These are phyloP conservation scores for Solanum hybrid DNA, from an alignment of 305 asterid genomes.

Conservation along the genomic window DNA sequence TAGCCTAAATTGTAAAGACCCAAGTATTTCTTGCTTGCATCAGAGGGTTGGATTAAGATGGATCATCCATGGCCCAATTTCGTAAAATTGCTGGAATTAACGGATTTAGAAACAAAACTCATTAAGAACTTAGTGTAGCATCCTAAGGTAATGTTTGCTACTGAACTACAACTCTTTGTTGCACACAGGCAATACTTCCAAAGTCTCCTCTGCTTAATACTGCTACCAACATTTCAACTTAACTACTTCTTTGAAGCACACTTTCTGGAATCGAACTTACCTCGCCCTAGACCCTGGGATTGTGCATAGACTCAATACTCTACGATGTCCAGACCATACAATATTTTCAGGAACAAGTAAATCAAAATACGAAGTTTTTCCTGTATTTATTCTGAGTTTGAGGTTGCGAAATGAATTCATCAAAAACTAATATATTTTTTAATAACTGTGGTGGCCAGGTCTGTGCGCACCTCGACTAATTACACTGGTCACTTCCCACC, in stretches of 20 bases:
- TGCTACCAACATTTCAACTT: neutral
- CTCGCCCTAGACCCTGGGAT: neutral
- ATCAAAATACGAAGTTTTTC: neutral
- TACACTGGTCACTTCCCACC: neutral
- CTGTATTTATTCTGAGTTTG: neutral
- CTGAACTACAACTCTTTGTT: neutral
- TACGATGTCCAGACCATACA: neutral
- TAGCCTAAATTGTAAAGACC: neutral
- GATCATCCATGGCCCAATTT: neutral
- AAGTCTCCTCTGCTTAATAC: neutral
- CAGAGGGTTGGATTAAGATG: neutral
- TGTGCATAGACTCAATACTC: neutral
- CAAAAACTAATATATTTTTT: neutral
- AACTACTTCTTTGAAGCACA: neutral
- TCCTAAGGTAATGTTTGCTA: neutral
- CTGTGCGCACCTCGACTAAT: neutral
- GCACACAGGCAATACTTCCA: neutral
- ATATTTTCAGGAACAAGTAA: neutral
- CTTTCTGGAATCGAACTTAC: neutral
- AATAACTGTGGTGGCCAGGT: neutral
- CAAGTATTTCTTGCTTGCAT: neutral
- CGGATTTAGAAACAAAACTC: neutral
- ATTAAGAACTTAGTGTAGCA: neutral
- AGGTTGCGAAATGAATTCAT: neutral
- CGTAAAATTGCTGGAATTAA: neutral